A percentile compares a stretch with the other conserved stretches of the same genome.
phyloP scores from a whole-genome alignment of 257 asterid genomes.

The Paraleonurus japonicus region DNA sequence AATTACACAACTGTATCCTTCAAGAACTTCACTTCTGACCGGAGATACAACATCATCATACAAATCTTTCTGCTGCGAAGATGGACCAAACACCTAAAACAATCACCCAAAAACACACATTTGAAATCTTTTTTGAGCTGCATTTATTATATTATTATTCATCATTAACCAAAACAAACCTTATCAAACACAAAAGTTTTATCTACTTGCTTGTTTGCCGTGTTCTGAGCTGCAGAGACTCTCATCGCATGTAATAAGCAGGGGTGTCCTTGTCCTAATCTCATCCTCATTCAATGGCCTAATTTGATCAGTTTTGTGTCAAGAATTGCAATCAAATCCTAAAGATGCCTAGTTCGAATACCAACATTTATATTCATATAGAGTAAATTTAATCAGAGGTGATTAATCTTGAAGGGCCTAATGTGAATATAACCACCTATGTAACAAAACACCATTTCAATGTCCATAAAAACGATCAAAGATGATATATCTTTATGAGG shows the following conservation, averaged over 20 bases:
- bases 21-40: constrained; percentile 44
- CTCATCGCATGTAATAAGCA: constrained; percentile 47
- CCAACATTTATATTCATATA: not conserved
- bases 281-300: constrained; percentile 56
- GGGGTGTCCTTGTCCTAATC: constrained; percentile 28
- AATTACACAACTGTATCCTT: constrained; percentile 47
- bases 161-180: constrained; percentile 34
- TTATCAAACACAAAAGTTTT: constrained; percentile 42
- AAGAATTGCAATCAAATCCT: not conserved
- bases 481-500: not conserved
- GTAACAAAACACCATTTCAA: too few species aligned
- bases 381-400: not conserved
- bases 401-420: not conserved
- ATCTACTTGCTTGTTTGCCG: constrained; percentile 36
- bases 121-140: not conserved
- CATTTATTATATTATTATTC: constrained; percentile 2
- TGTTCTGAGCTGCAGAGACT: constrained; percentile 36
- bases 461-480: not conserved
- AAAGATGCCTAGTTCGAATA: too few species aligned
- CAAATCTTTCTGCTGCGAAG: constrained; percentile 42
- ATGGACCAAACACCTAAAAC: constrained; percentile 54
- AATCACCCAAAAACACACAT: not conserved
- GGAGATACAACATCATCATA: constrained; percentile 54
- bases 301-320: constrained; percentile 5
- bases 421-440: too few species aligned